Evolutionary conservation across 1,284 basidiomycete genomes (phyloP).

Genomic region (Volvariella surrecta): DNA sequence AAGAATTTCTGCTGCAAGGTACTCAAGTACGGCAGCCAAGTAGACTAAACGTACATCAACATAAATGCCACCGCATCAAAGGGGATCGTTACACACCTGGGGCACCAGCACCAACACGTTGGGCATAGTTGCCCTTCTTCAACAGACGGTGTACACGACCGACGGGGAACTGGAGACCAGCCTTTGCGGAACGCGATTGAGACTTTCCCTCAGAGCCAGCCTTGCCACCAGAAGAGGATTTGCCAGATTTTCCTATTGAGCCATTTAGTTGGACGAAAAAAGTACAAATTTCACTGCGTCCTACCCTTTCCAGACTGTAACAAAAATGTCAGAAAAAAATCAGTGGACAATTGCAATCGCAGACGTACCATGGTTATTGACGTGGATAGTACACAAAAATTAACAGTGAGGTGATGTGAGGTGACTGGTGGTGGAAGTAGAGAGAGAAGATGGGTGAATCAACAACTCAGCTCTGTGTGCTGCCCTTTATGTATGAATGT

Average conservation of each 20-base stretch:
- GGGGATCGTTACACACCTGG: conserved; percentile 44
- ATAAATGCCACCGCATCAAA: not conserved
- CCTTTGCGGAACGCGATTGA: conserved; percentile 66
- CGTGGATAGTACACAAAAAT: conserved; percentile 14
- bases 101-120: conserved; percentile 58
- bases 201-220: conserved; percentile 46
- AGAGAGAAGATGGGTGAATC: conserved; percentile 29
- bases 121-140: conserved; percentile 47
- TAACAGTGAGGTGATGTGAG: conserved; percentile 11
- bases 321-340: conserved; percentile 2
- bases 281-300: conserved; percentile 1
- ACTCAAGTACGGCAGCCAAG: conserved; percentile 69
- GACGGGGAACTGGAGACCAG: conserved; percentile 54
- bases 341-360: conserved; percentile 4
- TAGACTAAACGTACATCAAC: conserved; percentile 46
- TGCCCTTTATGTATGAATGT: conserved; percentile 33
- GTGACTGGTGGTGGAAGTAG: conserved; percentile 31
- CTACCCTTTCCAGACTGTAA: conserved; percentile 42
- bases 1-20: conserved; percentile 84
- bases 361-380: conserved; percentile 29
- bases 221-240: conserved; percentile 51
- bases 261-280: too few species aligned
- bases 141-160: conserved; percentile 80
- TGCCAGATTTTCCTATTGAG: conserved; percentile 45
- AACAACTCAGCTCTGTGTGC: conserved; percentile 30